phyloP scores from a whole-genome alignment of 1,139 yeast species.

The Lodderomyces metapsilosis region DNA sequence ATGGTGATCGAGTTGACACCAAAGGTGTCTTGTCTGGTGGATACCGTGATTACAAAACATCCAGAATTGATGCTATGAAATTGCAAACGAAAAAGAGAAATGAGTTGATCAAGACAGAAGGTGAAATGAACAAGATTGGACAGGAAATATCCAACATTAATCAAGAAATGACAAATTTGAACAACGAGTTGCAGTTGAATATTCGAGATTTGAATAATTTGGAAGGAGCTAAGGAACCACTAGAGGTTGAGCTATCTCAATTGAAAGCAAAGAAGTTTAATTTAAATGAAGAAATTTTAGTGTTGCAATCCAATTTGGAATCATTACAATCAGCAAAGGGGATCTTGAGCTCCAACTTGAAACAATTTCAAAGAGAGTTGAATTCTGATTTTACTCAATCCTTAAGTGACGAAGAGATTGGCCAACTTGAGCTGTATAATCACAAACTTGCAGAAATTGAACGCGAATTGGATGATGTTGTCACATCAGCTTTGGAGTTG shows the following conservation, averaged over 20 bases:
- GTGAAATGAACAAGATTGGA: conserved; percentile 21
- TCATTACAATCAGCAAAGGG: conserved; percentile 24
- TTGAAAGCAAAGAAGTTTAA: conserved; percentile 40
- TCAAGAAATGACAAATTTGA: conserved; percentile 27
- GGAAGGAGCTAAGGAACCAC: conserved; percentile 42
- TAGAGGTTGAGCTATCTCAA: conserved; percentile 41
- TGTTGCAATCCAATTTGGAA: conserved; percentile 21
- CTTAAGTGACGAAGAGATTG: conserved; percentile 40
- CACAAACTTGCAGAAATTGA: conserved; percentile 41
- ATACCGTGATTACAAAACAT: conserved; percentile 64
- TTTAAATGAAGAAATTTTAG: conserved; percentile 40
- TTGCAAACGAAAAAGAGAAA: conserved; percentile 50
- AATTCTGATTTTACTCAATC: conserved; percentile 53
- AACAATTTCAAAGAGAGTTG: conserved; percentile 52
- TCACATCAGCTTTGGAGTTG: conserved; percentile 43
- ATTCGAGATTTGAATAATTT: conserved; percentile 37
- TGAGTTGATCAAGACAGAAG: conserved; percentile 41
- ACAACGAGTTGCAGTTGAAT: conserved; percentile 47
- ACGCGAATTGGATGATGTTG: conserved; percentile 38
- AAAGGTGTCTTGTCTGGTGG: conserved; percentile 92
- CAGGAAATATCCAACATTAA: conserved; percentile 25
- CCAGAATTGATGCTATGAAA: conserved; percentile 70
- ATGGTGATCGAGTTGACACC: conserved; percentile 86
- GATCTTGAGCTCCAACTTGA: conserved; percentile 28
- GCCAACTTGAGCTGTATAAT: conserved; percentile 39